phyloP scores from a whole-genome alignment of 2,329 filamentous ascomycete genomes.

The Fusarium pseudocircinatum region DNA sequence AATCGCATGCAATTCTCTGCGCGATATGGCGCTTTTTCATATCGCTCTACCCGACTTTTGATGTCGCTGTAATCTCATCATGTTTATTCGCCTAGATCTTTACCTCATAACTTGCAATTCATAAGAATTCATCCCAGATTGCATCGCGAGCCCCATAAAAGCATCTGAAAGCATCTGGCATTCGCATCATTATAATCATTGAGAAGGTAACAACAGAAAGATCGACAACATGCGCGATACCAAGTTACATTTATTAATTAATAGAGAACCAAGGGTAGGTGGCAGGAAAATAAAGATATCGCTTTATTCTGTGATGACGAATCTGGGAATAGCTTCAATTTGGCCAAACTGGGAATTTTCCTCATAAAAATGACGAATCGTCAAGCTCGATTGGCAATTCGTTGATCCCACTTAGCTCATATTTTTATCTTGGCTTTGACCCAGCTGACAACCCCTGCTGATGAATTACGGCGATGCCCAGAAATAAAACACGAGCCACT shows the following conservation, averaged over 20 bases:
- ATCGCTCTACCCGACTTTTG: fast-evolving
- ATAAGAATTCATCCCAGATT: too few species aligned
- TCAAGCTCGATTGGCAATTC: neutral
- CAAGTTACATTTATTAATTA: fast-evolving
- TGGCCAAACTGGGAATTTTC: fast-evolving
- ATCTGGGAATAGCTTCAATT: neutral
- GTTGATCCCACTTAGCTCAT: neutral
- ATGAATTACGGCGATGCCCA: conserved; percentile 2
- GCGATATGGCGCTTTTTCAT: too few species aligned
- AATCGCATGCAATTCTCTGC: neutral
- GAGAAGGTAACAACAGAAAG: fast-evolving
- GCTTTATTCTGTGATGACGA: too few species aligned
- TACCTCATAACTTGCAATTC: fast-evolving
- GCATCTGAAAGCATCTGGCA: neutral
- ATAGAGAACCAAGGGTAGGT: fast-evolving
- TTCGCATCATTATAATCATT: neutral
- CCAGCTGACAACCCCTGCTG: conserved; percentile 27
- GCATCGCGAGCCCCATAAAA: too few species aligned
- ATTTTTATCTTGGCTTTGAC: neutral
- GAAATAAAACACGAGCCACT: neutral
- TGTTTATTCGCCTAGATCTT: fast-evolving
- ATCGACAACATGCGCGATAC: fast-evolving
- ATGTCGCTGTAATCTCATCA: fast-evolving
- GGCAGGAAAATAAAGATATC: too few species aligned
- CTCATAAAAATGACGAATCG: fast-evolving